These are phyloP conservation scores for Hibiscus trionum DNA, from an alignment of 345 rosid species.

Conservation along the genomic window DNA sequence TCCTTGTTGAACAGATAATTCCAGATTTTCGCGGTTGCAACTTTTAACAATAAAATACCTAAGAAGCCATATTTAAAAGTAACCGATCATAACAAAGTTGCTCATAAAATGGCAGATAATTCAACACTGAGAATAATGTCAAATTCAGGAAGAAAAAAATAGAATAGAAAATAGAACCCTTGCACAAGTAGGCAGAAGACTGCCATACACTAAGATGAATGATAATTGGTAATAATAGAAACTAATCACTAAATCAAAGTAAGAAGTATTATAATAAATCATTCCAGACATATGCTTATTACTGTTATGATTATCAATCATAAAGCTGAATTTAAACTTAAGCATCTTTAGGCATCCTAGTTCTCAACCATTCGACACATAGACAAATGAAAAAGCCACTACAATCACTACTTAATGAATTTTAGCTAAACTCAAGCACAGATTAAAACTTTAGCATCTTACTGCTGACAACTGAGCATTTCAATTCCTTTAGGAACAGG, in stretches of 20 bases:
- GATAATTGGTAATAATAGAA: not conserved
- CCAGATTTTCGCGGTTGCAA: constrained; percentile 93
- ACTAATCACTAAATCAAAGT: not conserved
- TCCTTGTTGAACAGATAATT: constrained; percentile 96
- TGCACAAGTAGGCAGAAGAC: not conserved
- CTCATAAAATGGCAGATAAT: not conserved
- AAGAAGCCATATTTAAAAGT: constrained; percentile 7
- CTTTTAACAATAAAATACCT: constrained; percentile 99
- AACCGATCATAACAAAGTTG: not conserved
- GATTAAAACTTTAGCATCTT: not conserved
- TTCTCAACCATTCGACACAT: not conserved
- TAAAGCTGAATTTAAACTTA: not conserved
- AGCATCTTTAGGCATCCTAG: not conserved
- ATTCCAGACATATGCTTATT: not conserved
- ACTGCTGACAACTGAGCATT: not conserved
- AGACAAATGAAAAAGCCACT: not conserved
- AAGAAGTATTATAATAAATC: not conserved
- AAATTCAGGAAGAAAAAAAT: not conserved
- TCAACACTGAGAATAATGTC: not conserved
- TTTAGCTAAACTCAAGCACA: too few relatives aligned
- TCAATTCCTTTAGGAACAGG: not conserved
- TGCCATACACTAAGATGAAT: not conserved
- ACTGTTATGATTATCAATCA: not conserved
- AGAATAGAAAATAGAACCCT: not conserved
- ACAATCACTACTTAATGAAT: not conserved